A percentile compares a stretch with the other conserved stretches of the same genome.
phyloP scores from a whole-genome alignment of 257 asterid species.

The Sherardia arvensis region DNA sequence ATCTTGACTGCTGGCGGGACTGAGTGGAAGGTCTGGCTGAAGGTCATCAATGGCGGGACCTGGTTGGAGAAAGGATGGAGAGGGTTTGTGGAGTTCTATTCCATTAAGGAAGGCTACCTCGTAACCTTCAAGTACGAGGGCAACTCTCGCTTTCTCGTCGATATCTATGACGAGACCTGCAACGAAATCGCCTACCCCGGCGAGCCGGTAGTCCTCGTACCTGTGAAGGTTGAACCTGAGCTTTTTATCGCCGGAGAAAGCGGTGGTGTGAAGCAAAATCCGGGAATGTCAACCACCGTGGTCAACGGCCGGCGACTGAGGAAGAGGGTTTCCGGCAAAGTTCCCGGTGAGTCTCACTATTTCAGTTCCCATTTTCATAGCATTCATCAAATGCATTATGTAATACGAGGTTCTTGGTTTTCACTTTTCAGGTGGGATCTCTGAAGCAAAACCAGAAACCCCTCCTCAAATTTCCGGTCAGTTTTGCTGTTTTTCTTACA shows the following conservation, averaged over 20 bases:
- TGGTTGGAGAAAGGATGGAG: neutral
- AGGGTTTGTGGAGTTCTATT: neutral
- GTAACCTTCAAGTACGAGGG: neutral
- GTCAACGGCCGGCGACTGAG: neutral
- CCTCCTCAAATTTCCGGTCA: too few species aligned
- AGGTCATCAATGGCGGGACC: neutral
- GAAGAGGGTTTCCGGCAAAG: neutral
- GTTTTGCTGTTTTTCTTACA: too few species aligned
- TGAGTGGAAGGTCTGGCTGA: neutral
- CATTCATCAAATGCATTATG: neutral
- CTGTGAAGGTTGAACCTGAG: neutral
- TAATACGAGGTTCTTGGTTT: too few species aligned
- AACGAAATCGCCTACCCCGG: neutral
- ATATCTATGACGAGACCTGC: neutral
- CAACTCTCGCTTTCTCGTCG: neutral
- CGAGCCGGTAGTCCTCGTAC: neutral
- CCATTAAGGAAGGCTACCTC: neutral
- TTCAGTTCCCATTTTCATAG: neutral
- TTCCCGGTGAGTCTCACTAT: neutral
- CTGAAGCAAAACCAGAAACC: neutral
- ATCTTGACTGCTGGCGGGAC: neutral
- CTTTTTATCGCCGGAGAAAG: neutral
- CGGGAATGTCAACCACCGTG: neutral
- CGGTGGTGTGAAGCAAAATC: neutral
- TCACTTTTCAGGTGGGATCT: neutral